Evolutionary conservation across 805 yeast species (phyloP).

Genomic region (Wilhelminamyces savonicus): DNA sequence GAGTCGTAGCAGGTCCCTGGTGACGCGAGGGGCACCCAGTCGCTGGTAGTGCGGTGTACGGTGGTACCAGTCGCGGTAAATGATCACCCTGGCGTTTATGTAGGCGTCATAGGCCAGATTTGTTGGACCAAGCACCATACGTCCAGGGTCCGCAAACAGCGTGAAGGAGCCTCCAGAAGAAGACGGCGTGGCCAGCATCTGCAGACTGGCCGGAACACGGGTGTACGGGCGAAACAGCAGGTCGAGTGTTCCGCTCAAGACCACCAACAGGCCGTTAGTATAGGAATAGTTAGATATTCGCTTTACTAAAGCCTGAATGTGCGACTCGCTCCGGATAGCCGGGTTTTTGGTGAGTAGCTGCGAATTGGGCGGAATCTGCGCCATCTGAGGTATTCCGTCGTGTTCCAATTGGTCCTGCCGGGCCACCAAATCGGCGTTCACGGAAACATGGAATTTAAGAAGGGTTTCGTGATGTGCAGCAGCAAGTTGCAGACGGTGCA

Average conservation of each 20-base stretch:
- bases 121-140: slow-evolving; percentile 4
- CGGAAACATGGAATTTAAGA: slow-evolving; percentile 24
- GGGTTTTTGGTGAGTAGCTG: slow-evolving; percentile 26
- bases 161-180: neutral
- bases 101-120: slow-evolving; percentile 1
- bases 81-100: slow-evolving; percentile 20
- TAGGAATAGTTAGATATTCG: slow-evolving; percentile 16
- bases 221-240: too few relatives aligned
- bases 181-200: slow-evolving; percentile 10
- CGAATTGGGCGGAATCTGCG: slow-evolving; percentile 23
- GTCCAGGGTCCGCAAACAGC: slow-evolving; percentile 3
- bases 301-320: slow-evolving; percentile 20
- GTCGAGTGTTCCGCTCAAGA: slow-evolving; percentile 26
- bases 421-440: slow-evolving; percentile 13
- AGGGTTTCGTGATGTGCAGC: slow-evolving; percentile 28
- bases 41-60: slow-evolving; percentile 4
- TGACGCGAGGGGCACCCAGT: too few relatives aligned
- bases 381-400: slow-evolving; percentile 20
- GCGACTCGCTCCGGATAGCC: slow-evolving; percentile 21
- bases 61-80: slow-evolving; percentile 32
- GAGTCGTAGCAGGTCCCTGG: slow-evolving; percentile 7
- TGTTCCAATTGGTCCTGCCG: slow-evolving; percentile 12
- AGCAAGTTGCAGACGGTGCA: slow-evolving; percentile 26
- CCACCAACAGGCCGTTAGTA: slow-evolving; percentile 17
- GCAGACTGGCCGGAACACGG: too few relatives aligned